These are phyloP conservation scores for Paraleonurus japonicus DNA, from an alignment of 257 asterid species.

Conservation along the genomic window DNA sequence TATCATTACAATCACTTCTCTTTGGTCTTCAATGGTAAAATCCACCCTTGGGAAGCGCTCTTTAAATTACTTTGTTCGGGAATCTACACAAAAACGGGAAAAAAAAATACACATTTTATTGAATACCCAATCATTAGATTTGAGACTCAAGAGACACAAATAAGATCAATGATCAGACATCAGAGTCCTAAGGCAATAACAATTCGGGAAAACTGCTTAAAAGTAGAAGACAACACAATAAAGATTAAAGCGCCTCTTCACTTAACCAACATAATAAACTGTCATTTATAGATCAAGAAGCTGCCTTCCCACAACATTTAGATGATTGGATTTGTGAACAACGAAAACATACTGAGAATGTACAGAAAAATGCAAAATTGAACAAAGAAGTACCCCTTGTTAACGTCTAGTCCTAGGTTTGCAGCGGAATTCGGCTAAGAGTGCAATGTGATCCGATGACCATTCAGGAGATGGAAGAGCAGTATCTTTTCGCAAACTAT, in stretches of 20 bases:
- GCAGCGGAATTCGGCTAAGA: slow-evolving; percentile 92
- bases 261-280: background rate
- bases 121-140: background rate
- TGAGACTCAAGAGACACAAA: background rate
- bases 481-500: slow-evolving; percentile 81
- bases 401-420: slow-evolving; percentile 80
- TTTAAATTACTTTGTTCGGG: slow-evolving; percentile 18
- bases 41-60: background rate
- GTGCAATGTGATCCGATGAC: slow-evolving; percentile 98
- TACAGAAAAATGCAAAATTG: background rate
- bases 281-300: background rate
- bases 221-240: background rate
- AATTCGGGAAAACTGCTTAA: background rate
- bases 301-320: background rate
- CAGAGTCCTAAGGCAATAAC: background rate
- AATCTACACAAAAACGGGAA: slow-evolving; percentile 26
- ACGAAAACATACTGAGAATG: background rate
- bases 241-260: background rate
- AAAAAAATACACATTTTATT: background rate
- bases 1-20: slow-evolving; percentile 44
- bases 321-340: background rate
- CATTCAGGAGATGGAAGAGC: slow-evolving; percentile 97
- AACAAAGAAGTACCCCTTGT: slow-evolving; percentile 39
- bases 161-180: background rate
- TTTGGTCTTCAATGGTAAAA: slow-evolving; percentile 15